phyloP scores from a whole-genome alignment of 257 asterid genomes.

The Solanum chiquidenum region DNA sequence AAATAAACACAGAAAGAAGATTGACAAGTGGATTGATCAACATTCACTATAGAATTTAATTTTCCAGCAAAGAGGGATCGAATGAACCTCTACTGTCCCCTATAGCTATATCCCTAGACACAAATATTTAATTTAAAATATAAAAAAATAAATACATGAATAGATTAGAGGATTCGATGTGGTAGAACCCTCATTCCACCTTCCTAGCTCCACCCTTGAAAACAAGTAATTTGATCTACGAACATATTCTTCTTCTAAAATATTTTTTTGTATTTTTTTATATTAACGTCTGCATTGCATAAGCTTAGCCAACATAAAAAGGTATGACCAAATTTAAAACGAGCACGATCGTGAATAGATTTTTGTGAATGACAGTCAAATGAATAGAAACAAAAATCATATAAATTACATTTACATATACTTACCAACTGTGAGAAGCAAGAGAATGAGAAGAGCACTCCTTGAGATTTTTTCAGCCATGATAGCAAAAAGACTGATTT shows the following conservation, averaged over 20 bases:
- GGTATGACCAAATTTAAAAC: too few species aligned
- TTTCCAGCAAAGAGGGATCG: fast-evolving
- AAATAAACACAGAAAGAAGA: not conserved
- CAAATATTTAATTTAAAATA: too few species aligned
- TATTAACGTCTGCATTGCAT: fast-evolving
- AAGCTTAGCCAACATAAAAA: fast-evolving
- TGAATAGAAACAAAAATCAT: not conserved
- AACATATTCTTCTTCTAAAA: not conserved
- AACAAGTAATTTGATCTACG: too few species aligned
- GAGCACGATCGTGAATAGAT: not conserved
- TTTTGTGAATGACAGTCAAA: not conserved
- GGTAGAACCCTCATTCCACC: not conserved
- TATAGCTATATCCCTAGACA: fast-evolving
- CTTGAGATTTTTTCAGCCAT: not conserved
- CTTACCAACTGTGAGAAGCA: not conserved
- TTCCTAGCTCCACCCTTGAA: too few species aligned
- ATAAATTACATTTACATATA: not conserved
- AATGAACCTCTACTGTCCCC: not conserved
- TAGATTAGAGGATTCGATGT: not conserved
- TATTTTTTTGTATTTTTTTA: not conserved
- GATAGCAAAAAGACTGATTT: not conserved
- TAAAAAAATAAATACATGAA: too few species aligned
- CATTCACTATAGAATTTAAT: fast-evolving
- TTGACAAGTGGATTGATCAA: not conserved
- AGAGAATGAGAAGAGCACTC: not conserved